Conservation (phyloP, 257 asterid species). For the Craterostigma plantagineum region DNA sequence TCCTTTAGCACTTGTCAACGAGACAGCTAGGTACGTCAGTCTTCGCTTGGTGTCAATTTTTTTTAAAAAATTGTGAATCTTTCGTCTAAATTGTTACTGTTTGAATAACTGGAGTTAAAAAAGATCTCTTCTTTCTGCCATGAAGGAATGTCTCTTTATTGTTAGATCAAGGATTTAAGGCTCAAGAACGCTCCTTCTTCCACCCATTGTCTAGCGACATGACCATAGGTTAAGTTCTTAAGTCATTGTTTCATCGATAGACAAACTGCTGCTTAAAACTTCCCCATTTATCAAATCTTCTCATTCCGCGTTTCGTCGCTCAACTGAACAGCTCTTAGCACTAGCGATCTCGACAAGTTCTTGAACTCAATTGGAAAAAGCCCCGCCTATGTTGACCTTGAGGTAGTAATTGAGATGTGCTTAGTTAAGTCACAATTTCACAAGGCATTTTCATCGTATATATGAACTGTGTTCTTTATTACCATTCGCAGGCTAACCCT, state of each 20-base stretch:
- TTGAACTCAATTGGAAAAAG: conserved; percentile 54
- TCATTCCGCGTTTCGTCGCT: not conserved
- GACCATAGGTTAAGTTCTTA: conserved; percentile 64
- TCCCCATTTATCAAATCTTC: not conserved
- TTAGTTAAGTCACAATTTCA: conserved; percentile 1
- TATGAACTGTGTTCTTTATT: conserved; percentile 5
- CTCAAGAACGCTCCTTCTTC: conserved; percentile 56
- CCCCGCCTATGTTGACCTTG: conserved; percentile 72
- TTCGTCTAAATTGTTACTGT: conserved; percentile 1
- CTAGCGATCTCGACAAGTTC: conserved; percentile 58
- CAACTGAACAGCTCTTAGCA: conserved; percentile 1
- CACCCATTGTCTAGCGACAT: conserved; percentile 84
- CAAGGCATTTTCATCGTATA: not conserved
- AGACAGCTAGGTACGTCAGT: conserved; percentile 54
- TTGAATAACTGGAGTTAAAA: not conserved
- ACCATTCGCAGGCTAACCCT: conserved; percentile 51
- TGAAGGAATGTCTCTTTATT: conserved; percentile 68
- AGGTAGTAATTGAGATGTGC: conserved; percentile 30
- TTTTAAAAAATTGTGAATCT: conserved; percentile 12
- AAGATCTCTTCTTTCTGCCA: conserved; percentile 11
- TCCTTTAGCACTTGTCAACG: conserved; percentile 80
- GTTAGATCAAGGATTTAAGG: conserved; percentile 68
- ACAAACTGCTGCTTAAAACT: conserved; percentile 1
- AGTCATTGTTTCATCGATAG: too few species aligned
- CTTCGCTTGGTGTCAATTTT: conserved; percentile 10